Evolutionary conservation across 2,329 filamentous ascomycete genomes (phyloP).

Genomic region (Xylaria sp.): DNA sequence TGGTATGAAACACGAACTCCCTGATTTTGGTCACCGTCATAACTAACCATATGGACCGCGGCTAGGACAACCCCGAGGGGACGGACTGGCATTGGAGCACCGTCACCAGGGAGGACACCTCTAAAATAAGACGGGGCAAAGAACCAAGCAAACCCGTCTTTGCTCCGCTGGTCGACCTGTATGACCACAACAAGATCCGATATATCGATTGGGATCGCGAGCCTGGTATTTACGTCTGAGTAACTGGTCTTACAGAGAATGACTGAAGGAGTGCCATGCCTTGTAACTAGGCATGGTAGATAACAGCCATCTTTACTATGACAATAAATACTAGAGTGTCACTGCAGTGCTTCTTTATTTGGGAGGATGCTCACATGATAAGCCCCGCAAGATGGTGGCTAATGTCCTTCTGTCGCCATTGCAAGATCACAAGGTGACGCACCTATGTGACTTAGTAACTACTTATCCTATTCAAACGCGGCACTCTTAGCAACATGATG

Average conservation of each 20-base stretch:
- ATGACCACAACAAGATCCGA: slow-evolving; percentile 6
- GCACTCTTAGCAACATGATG: no score
- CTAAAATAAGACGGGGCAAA: slow-evolving; percentile 1
- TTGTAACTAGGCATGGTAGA: neutral
- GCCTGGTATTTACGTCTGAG: slow-evolving; percentile 1
- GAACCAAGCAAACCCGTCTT: slow-evolving; percentile 16
- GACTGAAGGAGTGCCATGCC: neutral
- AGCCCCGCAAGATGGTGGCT: neutral
- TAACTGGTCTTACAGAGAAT: neutral
- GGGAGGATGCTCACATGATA: neutral
- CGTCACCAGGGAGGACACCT: neutral
- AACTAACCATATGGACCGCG: slow-evolving; percentile 7
- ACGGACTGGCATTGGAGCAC: slow-evolving; percentile 23
- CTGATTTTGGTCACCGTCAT: neutral
- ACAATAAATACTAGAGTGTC: neutral
- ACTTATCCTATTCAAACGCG: no score
- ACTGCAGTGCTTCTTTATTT: neutral
- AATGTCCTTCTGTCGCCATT: neutral
- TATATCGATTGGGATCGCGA: slow-evolving; percentile 21
- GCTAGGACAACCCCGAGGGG: slow-evolving; percentile 9
- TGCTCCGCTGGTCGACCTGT: slow-evolving; percentile 16
- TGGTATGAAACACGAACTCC: slow-evolving; percentile 5
- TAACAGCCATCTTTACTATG: neutral
- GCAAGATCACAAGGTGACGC: no score
- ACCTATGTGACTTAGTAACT: no score